These are phyloP conservation scores for Venturia aucupariae DNA, from an alignment of 2,329 filamentous ascomycete species.

Conservation along the genomic window DNA sequence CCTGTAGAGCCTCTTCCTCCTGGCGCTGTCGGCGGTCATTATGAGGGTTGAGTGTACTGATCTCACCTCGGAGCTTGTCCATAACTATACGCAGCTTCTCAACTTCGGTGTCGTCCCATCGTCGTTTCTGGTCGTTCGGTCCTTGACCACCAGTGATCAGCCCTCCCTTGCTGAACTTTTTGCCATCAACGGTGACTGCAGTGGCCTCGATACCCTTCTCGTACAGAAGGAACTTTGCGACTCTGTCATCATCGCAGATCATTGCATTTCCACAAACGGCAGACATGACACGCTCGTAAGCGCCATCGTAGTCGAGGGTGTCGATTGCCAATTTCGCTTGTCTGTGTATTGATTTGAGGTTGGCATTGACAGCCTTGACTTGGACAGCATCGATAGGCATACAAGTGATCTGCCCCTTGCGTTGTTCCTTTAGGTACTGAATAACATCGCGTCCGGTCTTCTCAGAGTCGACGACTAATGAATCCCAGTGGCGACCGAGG, in stretches of 20 bases:
- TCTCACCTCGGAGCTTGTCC: constrained; percentile 66
- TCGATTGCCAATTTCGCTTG: constrained; percentile 85
- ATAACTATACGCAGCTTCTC: constrained; percentile 72
- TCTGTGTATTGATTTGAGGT: constrained; percentile 78
- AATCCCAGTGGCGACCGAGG: constrained; percentile 86
- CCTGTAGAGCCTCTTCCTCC: constrained; percentile 73
- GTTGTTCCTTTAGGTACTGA: constrained; percentile 84
- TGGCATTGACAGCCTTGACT: constrained; percentile 81
- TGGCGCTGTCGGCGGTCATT: constrained; percentile 64
- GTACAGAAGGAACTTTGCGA: constrained; percentile 86
- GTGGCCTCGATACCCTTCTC: constrained; percentile 79
- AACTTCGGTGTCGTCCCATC: constrained; percentile 84
- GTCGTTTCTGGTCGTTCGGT: constrained; percentile 61
- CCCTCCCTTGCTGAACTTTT: constrained; percentile 91
- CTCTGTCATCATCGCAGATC: constrained; percentile 78
- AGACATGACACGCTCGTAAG: constrained; percentile 82
- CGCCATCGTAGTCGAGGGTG: constrained; percentile 85
- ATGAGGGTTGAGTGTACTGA: constrained; percentile 58
- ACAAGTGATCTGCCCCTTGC: constrained; percentile 81
- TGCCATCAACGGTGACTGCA: constrained; percentile 90
- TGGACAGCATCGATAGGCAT: constrained; percentile 97
- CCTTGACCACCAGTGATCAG: constrained; percentile 93
- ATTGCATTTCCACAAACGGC: constrained; percentile 94
- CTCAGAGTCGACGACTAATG: constrained; percentile 89
- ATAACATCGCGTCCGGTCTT: constrained; percentile 93